These are phyloP conservation scores for Ganoderma boninense DNA, from an alignment of 1,284 basidiomycete species.

Conservation along the genomic window DNA sequence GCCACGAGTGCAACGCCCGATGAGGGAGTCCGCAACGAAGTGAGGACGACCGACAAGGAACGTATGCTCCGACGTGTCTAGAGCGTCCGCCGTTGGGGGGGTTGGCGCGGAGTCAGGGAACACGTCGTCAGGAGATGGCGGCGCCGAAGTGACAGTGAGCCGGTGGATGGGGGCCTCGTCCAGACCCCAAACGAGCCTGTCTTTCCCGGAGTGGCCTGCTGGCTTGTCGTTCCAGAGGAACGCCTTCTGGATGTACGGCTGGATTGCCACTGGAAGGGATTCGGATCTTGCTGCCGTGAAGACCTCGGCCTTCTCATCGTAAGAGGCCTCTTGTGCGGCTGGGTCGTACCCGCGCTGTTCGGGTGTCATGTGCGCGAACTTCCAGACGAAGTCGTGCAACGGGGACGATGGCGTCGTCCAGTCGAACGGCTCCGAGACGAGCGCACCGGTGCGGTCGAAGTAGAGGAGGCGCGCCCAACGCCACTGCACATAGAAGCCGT, in stretches of 20 bases:
- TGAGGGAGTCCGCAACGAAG: constrained; percentile 4
- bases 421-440: constrained; percentile 20
- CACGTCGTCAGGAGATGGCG: background rate
- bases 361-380: constrained; percentile 15
- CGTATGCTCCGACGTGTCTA: background rate
- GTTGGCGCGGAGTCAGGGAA: background rate
- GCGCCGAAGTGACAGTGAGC: background rate
- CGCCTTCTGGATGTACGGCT: background rate
- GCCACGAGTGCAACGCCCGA: constrained; percentile 15
- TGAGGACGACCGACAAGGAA: constrained; percentile 16
- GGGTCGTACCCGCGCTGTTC: constrained; percentile 28
- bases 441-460: constrained; percentile 20
- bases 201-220: background rate
- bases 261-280: background rate
- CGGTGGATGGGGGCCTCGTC: constrained; percentile 2
- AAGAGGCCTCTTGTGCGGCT: constrained; percentile 3
- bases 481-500: constrained; percentile 5
- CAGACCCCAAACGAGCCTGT: background rate
- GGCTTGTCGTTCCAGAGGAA: background rate
- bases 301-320: background rate
- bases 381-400: constrained; percentile 23
- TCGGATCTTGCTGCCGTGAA: background rate
- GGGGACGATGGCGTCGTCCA: background rate
- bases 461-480: constrained; percentile 14
- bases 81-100: background rate